Conservation (phyloP, 495 filamentous ascomycete genomes). For the Lineolata rhizophorae region DNA sequence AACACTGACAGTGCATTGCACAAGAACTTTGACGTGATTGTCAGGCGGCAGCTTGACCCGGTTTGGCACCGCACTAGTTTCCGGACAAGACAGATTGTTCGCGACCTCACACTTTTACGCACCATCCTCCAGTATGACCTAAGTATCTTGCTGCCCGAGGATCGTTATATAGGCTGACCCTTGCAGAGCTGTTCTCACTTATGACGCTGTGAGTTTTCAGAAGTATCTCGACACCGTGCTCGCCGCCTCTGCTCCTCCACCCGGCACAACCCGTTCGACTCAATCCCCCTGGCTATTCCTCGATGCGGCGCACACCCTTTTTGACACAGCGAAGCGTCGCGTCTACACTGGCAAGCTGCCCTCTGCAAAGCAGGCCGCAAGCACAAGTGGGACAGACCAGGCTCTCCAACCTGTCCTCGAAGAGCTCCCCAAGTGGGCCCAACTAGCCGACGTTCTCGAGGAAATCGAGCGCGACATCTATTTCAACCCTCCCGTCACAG, state of each 20-base stretch:
- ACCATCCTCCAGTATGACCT: conserved; percentile 49
- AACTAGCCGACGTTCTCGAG: conserved; percentile 66
- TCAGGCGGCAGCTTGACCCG: conserved; percentile 78
- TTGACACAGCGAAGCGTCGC: conserved; percentile 69
- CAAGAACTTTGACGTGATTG: conserved; percentile 72
- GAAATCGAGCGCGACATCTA: conserved; percentile 89
- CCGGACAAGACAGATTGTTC: conserved; percentile 82
- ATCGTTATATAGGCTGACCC: no score
- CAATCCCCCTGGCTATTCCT: conserved; percentile 94
- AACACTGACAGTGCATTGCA: conserved; percentile 87
- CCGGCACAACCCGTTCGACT: conserved; percentile 66
- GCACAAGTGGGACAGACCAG: not conserved
- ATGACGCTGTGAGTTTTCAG: conserved; percentile 80
- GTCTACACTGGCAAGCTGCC: conserved; percentile 64
- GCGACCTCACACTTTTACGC: conserved; percentile 65
- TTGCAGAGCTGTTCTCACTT: conserved; percentile 43
- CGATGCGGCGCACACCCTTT: conserved; percentile 85
- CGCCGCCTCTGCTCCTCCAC: conserved; percentile 69
- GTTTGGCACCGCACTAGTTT: conserved; percentile 95
- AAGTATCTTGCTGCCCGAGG: not conserved
- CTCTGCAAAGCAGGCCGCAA: conserved; percentile 4
- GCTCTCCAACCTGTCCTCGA: conserved; percentile 73
- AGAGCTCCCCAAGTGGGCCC: conserved; percentile 82
- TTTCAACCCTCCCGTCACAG: conserved; percentile 47
- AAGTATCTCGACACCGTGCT: conserved; percentile 88